Base-by-base conservation (phyloP, 2,329 filamentous ascomycete species). In the Colletotrichum sp. region DNA sequence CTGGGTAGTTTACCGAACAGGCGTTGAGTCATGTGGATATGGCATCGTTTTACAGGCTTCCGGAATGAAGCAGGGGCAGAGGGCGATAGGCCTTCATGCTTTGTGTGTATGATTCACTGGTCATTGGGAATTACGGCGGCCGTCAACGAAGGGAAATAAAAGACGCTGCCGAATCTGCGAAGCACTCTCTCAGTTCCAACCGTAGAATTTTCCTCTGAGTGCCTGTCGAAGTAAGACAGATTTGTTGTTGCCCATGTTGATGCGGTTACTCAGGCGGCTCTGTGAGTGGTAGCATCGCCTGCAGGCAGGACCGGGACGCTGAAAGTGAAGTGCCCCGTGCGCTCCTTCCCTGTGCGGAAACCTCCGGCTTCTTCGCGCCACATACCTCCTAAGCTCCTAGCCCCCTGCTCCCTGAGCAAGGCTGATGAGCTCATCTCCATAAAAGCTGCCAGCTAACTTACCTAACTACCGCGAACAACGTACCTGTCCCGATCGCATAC, bases 401-500 rank as follows among this genome's bases (percentile, higher is more conserved):
- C 36, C 75, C 44, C 75, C 71, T 76, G 75, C 62, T 75, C 72
- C 34, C 34, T 65, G 34, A 62, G 28, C 62, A 70, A 75, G 66
- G 71, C 65, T 75, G 60, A 71, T 76, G 75, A 76, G 55, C 70
- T 76, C 73, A 73, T 76, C 66, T 76, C 60, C 66, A 76, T 75
- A 71, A 70, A 66, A 71, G 66, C 75, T 75, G 24, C 71, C 66
- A 75, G 55, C 71, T 57, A 63, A 64, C 32, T 72, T 36, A 36
- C 49, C 49, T 36, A 39, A 39, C 32, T 68, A 59, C 49, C 30
- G 26, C 21, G 18, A 28, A 24, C 34, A 52, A 76, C 73, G 64
- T 36, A 69, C 66, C 70, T 70, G 16, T 55, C 34, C 36, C 24
- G 64, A 73, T 28, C 44, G 28, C 44, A 36, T 60, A 28, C 26